phyloP scores from a whole-genome alignment of 139 green algal species.

The Pleodorina starrii region DNA sequence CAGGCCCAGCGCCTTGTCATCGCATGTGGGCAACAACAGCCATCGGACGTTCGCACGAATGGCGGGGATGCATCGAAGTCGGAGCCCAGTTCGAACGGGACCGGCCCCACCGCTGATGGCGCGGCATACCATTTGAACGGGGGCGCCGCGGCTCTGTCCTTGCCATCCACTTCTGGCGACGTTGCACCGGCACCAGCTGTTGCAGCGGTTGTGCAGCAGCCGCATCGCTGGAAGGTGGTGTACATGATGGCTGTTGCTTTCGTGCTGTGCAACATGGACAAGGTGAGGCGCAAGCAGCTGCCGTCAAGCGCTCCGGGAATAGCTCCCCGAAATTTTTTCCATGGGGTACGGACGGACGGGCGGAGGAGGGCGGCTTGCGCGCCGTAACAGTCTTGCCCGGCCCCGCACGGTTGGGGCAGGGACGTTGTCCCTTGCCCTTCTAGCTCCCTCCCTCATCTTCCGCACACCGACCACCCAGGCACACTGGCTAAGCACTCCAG shows the following conservation, averaged over 20 bases:
- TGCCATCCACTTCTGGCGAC: neutral
- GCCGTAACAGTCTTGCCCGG: no score
- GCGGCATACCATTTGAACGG: neutral
- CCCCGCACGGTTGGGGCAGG: no score
- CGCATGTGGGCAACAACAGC: slow-evolving; percentile 4
- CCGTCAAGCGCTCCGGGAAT: no score
- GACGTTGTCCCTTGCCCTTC: no score
- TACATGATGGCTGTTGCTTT: slow-evolving; percentile 51
- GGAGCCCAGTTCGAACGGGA: slow-evolving; percentile 1
- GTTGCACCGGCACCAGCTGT: neutral
- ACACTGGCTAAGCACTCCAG: no score
- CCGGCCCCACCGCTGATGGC: neutral
- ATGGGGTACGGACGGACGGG: no score
- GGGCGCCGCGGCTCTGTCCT: neutral
- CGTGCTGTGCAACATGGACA: slow-evolving; percentile 98
- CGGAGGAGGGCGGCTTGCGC: no score
- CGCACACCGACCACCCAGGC: no score
- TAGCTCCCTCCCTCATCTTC: no score
- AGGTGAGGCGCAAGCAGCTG: no score
- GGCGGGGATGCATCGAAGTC: neutral
- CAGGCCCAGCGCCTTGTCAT: neutral
- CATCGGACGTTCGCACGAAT: neutral
- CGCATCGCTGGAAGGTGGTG: slow-evolving; percentile 60
- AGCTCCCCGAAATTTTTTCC: no score
- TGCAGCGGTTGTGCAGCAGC: neutral